Percentiles rank a stretch among this genome's conserved stretches.
These are phyloP conservation scores for Torulaspora globosa DNA, from an alignment of 1,139 yeast species.

Conservation along the genomic window DNA sequence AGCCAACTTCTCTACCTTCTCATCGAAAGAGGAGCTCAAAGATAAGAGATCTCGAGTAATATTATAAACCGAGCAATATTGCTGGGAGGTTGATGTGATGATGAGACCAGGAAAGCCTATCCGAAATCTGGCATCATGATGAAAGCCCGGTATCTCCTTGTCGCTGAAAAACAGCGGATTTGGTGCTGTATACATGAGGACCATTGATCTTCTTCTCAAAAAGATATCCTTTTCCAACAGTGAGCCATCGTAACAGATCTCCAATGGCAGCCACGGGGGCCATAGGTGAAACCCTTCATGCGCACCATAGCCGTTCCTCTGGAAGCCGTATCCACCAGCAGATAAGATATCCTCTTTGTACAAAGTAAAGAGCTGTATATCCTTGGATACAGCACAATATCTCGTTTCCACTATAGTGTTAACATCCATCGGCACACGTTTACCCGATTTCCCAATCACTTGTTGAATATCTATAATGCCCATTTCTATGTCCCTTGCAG, in stretches of 20 bases:
- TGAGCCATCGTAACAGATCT: constrained; percentile 64
- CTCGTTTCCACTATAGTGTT: constrained; percentile 59
- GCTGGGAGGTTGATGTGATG: constrained; percentile 65
- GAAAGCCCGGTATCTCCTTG: constrained; percentile 18
- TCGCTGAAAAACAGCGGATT: constrained; percentile 53
- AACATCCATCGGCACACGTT: constrained; percentile 44
- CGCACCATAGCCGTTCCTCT: constrained; percentile 39
- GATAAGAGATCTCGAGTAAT: constrained; percentile 61
- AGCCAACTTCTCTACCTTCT: constrained; percentile 56
- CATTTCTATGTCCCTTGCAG: constrained; percentile 67
- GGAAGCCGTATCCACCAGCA: constrained; percentile 42
- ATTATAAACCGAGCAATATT: constrained; percentile 64
- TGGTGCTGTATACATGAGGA: constrained; percentile 56
- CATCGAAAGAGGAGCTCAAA: constrained; percentile 56
- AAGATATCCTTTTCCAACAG: constrained; percentile 55
- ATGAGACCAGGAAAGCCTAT: constrained; percentile 69
- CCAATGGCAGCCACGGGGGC: constrained; percentile 82
- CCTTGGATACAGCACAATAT: constrained; percentile 61
- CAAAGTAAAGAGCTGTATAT: constrained; percentile 66
- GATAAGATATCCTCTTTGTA: constrained; percentile 44
- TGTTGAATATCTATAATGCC: constrained; percentile 47
- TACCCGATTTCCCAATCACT: constrained; percentile 41
- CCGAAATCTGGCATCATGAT: constrained; percentile 32
- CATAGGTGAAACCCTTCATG: constrained; percentile 42
- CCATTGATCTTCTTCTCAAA: constrained; percentile 61